Conservation (phyloP, 768 basidiomycete genomes). For the Tricholoma hemisulphureum region DNA sequence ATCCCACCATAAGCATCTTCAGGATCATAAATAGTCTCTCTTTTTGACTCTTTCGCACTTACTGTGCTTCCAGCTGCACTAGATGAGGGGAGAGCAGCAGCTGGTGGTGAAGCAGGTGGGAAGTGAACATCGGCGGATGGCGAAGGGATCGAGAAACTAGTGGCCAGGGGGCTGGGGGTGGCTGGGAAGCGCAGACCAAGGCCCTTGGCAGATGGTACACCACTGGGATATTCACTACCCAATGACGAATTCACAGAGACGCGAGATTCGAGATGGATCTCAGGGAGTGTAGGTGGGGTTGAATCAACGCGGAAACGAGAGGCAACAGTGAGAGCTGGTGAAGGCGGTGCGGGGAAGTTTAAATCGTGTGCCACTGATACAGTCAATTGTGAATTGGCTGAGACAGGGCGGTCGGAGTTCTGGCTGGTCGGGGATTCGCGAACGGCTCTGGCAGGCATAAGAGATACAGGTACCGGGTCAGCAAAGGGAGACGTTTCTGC, state of each 20-base stretch:
- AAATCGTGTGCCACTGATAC: slow-evolving; percentile 21
- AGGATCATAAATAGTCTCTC: slow-evolving; percentile 37
- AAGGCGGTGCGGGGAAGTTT: slow-evolving; percentile 40
- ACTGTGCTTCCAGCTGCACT: slow-evolving; percentile 5
- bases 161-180: slow-evolving; percentile 40
- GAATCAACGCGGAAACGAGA: slow-evolving; percentile 47
- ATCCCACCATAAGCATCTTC: slow-evolving; percentile 73
- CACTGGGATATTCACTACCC: slow-evolving; percentile 13
- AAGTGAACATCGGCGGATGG: slow-evolving; percentile 10
- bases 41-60: slow-evolving; percentile 1
- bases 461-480: slow-evolving; percentile 23
- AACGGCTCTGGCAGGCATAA: slow-evolving; percentile 6
- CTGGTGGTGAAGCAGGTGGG: slow-evolving; percentile 8
- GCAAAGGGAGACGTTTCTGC: slow-evolving; percentile 25
- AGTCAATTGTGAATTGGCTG: slow-evolving; percentile 6
- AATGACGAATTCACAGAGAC: slow-evolving; percentile 15
- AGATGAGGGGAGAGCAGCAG: slow-evolving; percentile 8
- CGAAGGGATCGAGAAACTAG: slow-evolving; percentile 25
- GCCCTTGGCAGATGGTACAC: neutral
- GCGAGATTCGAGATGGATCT: slow-evolving; percentile 46
- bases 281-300: slow-evolving; percentile 52
- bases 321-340: slow-evolving; percentile 29
- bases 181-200: slow-evolving; percentile 29
- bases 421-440: neutral
- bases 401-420: neutral